Conservation (phyloP, 1,284 basidiomycete genomes). For the Porogramme epimiltina region DNA sequence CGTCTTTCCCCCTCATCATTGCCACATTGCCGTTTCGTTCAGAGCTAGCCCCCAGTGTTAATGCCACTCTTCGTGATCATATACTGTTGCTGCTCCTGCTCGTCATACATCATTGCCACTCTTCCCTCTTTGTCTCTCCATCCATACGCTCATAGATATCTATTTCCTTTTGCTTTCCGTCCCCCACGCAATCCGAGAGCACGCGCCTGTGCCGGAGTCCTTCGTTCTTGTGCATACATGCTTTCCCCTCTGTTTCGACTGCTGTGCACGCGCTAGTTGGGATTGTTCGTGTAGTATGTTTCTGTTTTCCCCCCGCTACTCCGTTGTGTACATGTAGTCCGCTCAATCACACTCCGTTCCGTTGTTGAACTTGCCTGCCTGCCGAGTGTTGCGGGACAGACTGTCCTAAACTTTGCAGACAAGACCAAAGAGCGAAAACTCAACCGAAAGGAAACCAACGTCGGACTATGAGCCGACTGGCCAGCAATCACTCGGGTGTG, state of each 20-base stretch:
- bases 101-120: too few relatives aligned
- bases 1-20: conserved; percentile 1
- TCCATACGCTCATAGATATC: background rate
- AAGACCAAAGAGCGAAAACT: too few relatives aligned
- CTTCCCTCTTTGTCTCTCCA: background rate
- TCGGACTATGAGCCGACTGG: too few relatives aligned
- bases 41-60: conserved; percentile 1
- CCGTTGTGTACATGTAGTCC: conserved; percentile 10
- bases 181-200: background rate
- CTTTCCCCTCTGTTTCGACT: conserved; percentile 12
- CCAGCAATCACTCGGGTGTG: too few relatives aligned
- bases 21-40: background rate
- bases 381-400: too few relatives aligned
- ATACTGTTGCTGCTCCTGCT: conserved; percentile 8
- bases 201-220: background rate
- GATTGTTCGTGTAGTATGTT: conserved; percentile 7
- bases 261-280: conserved; percentile 21
- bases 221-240: conserved; percentile 10
- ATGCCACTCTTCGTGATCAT: conserved; percentile 12
- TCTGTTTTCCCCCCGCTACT: conserved; percentile 3
- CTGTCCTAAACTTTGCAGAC: too few relatives aligned
- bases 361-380: background rate
- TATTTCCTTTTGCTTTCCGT: background rate
- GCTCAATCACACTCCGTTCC: background rate
- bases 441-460: too few relatives aligned